Evolutionary conservation across 805 yeast genomes (phyloP).

Genomic region (Candida boidinii): DNA sequence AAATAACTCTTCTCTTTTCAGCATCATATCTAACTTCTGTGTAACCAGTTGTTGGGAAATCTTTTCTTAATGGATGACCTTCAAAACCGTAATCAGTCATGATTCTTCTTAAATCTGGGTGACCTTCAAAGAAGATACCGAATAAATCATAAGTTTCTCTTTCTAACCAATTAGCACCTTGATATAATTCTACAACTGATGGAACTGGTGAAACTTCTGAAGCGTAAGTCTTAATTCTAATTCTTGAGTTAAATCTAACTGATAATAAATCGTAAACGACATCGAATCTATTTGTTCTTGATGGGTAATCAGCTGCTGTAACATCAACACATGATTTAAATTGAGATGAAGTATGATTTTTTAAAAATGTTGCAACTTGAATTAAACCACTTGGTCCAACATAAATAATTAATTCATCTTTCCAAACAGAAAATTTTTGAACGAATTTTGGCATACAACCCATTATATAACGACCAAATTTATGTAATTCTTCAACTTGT

Average conservation of each 20-base stretch:
- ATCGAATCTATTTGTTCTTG: constrained; percentile 77
- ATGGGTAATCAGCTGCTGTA: constrained; percentile 82
- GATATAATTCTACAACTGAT: constrained; percentile 58
- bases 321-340: constrained; percentile 72
- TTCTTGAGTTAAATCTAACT: constrained; percentile 77
- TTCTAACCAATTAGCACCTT: constrained; percentile 88
- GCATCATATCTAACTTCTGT: constrained; percentile 87
- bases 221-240: constrained; percentile 84
- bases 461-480: constrained; percentile 73
- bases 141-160: constrained; percentile 84
- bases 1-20: constrained; percentile 82
- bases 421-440: constrained; percentile 85
- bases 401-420: constrained; percentile 73
- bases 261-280: constrained; percentile 78
- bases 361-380: constrained; percentile 63
- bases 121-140: constrained; percentile 82
- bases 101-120: constrained; percentile 83
- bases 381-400: constrained; percentile 68
- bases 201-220: constrained; percentile 79
- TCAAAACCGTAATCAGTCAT: constrained; percentile 90
- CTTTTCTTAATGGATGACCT: constrained; percentile 87
- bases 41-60: constrained; percentile 89
- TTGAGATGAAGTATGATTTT: constrained; percentile 74
- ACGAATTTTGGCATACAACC: constrained; percentile 72
- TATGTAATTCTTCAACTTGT: constrained; percentile 63